These are phyloP conservation scores for Linnemannia hyalina DNA, from an alignment of 192 early-diverging fungal genomes.

Conservation along the genomic window DNA sequence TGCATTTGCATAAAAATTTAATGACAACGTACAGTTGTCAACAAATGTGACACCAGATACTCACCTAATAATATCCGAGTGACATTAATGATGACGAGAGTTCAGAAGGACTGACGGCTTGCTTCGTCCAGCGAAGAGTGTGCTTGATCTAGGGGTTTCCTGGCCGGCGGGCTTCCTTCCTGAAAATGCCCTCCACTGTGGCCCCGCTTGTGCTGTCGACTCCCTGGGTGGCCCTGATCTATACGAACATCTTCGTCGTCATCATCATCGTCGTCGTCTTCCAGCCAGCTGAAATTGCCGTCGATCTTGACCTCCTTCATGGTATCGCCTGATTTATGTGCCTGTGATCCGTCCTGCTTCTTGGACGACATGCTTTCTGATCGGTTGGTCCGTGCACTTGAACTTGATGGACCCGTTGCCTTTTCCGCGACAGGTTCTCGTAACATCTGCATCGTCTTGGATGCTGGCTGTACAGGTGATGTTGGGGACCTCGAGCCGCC, in stretches of 20 bases:
- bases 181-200: not conserved
- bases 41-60: not conserved
- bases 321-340: not conserved
- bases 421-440: slow-evolving; percentile 5
- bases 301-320: slow-evolving; percentile 15
- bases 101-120: slow-evolving; percentile 24
- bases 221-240: not conserved
- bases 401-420: not conserved
- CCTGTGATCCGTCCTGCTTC: not conserved
- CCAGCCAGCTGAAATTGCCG: slow-evolving; percentile 36
- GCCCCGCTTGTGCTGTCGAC: not conserved
- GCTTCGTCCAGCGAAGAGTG: slow-evolving; percentile 35
- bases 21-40: not conserved
- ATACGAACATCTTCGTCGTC: not conserved
- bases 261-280: slow-evolving; percentile 27
- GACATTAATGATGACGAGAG: not conserved
- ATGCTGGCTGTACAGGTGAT: slow-evolving; percentile 31
- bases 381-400: not conserved
- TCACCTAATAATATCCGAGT: not conserved
- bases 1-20: not conserved
- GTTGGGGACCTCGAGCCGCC: slow-evolving; percentile 32
- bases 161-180: slow-evolving; percentile 1
- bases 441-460: slow-evolving; percentile 36
- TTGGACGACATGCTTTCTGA: not conserved
- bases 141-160: slow-evolving; percentile 11